Conservation (phyloP, 257 asterid genomes). For the Jacaranda copaia region DNA sequence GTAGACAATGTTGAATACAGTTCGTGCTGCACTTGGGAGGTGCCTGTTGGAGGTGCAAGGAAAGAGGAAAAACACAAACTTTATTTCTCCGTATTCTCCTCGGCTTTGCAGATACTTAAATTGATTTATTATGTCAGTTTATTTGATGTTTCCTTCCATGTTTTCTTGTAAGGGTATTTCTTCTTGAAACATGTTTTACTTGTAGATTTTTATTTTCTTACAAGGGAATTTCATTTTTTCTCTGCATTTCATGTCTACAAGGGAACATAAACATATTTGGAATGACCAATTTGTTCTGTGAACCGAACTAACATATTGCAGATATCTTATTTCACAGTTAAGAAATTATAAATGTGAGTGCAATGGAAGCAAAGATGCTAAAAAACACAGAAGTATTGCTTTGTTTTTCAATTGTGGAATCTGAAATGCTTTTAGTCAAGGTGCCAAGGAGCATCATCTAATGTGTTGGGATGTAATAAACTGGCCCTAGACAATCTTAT, state of each 20-base stretch:
- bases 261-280: background rate
- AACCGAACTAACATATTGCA: background rate
- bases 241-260: constrained; percentile 19
- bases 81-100: background rate
- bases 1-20: background rate
- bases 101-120: background rate
- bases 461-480: constrained; percentile 6
- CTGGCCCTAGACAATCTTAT: background rate
- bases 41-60: too few relatives aligned
- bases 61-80: background rate
- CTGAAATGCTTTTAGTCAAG: too few relatives aligned
- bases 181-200: background rate
- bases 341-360: background rate
- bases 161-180: background rate
- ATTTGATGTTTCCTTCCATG: background rate
- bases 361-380: constrained; percentile 18
- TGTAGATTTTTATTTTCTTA: background rate
- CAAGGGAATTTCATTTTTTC: background rate
- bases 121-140: background rate
- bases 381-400: too few relatives aligned
- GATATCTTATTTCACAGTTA: background rate
- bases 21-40: background rate
- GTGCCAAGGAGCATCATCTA: background rate
- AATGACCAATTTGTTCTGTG: background rate
- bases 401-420: too few relatives aligned